phyloP scores from a whole-genome alignment of 192 early-diverging fungal genomes.

The Allomyces macrogynus region DNA sequence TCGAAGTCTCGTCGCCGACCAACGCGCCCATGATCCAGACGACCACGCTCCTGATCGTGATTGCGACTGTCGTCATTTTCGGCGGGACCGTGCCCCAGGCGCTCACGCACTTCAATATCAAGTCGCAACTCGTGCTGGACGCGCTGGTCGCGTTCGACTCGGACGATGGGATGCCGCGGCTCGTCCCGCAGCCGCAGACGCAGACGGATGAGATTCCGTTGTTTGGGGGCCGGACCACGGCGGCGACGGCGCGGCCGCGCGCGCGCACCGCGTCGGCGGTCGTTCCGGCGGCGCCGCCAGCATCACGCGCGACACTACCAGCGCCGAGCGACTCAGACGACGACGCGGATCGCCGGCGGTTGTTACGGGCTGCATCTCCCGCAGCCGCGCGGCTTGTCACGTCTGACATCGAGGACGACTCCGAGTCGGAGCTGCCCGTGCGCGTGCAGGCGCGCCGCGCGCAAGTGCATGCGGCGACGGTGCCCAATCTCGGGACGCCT shows the following conservation, averaged over 20 bases:
- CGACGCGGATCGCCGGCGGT: background rate
- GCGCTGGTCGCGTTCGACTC: background rate
- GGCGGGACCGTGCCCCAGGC: constrained; percentile 43
- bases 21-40: constrained; percentile 48
- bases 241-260: background rate
- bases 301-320: background rate
- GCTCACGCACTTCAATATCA: background rate
- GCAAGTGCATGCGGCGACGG: background rate
- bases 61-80: constrained; percentile 71
- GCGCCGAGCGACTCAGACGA: background rate
- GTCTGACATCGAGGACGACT: too few species aligned
- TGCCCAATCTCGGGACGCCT: background rate
- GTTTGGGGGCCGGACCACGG: background rate
- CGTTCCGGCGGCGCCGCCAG: background rate
- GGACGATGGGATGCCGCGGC: background rate
- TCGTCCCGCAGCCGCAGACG: background rate
- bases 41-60: constrained; percentile 80
- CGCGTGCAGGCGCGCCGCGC: too few species aligned
- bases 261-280: background rate
- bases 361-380: background rate
- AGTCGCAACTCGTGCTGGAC: background rate
- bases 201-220: background rate
- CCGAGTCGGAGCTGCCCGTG: too few species aligned
- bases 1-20: constrained; percentile 29
- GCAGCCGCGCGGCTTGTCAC: too few species aligned